Conservation (phyloP, 805 yeast genomes). For the Lachancea thermotolerans region DNA sequence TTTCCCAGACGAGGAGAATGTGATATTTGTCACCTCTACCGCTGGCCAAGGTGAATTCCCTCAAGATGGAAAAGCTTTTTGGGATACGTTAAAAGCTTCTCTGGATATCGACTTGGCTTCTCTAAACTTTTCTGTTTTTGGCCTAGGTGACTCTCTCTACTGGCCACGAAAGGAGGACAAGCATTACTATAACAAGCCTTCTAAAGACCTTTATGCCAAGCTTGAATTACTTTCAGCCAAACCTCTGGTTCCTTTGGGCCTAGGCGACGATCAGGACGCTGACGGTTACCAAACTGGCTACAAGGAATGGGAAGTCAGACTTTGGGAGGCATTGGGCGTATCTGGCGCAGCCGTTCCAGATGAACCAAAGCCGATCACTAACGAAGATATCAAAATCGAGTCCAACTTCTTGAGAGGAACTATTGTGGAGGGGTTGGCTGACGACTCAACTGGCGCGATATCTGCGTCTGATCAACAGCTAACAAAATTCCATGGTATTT, state of each 20-base stretch:
- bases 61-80: constrained; percentile 64
- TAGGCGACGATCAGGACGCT: constrained; percentile 97
- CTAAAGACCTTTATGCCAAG: constrained; percentile 61
- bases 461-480: constrained; percentile 86
- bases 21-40: constrained; percentile 77
- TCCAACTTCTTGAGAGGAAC: constrained; percentile 90
- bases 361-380: constrained; percentile 89
- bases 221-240: constrained; percentile 67
- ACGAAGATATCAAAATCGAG: constrained; percentile 88
- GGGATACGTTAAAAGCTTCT: constrained; percentile 66
- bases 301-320: constrained; percentile 70
- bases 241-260: constrained; percentile 66
- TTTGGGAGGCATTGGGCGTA: constrained; percentile 89
- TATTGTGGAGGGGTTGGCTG: constrained; percentile 77
- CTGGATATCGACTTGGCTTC: constrained; percentile 59
- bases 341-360: constrained; percentile 72
- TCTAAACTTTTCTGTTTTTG: constrained; percentile 67
- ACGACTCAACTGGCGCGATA: constrained; percentile 83
- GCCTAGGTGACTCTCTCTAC: constrained; percentile 88
- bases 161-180: constrained; percentile 98
- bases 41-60: constrained; percentile 97
- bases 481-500: constrained; percentile 96
- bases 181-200: constrained; percentile 90
- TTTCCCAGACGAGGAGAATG: constrained; percentile 50
- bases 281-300: constrained; percentile 94